Conservation (phyloP, 192 early-diverging fungal species). For the Entomortierella beljakovae region DNA sequence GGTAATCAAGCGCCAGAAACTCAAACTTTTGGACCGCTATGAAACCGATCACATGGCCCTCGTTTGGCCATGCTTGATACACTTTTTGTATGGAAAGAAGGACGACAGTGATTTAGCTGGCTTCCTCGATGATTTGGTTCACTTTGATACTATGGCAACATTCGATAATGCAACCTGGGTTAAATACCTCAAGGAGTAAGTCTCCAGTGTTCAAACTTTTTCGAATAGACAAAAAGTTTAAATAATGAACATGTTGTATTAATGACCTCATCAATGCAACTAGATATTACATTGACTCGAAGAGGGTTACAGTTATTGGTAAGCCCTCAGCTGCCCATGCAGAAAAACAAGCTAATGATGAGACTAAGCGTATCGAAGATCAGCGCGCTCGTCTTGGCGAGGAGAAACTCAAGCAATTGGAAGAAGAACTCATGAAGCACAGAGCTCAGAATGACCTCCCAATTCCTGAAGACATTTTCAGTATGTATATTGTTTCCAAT, state of each 20-base stretch:
- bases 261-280: neutral
- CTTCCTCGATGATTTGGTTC: slow-evolving; percentile 56
- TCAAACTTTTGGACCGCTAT: slow-evolving; percentile 55
- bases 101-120: slow-evolving; percentile 61
- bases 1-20: slow-evolving; percentile 62
- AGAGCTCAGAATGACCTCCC: slow-evolving; percentile 62
- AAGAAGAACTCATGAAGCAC: slow-evolving; percentile 60
- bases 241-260: neutral
- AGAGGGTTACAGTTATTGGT: slow-evolving; percentile 60
- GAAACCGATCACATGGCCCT: slow-evolving; percentile 47
- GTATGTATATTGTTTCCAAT: slow-evolving; percentile 14
- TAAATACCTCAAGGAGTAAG: slow-evolving; percentile 60
- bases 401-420: slow-evolving; percentile 58
- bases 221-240: neutral
- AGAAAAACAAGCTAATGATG: slow-evolving; percentile 59
- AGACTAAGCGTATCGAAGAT: slow-evolving; percentile 62
- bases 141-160: slow-evolving; percentile 54
- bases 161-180: slow-evolving; percentile 62
- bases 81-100: slow-evolving; percentile 65
- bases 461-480: slow-evolving; percentile 64
- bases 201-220: neutral
- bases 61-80: slow-evolving; percentile 50
- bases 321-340: slow-evolving; percentile 68
- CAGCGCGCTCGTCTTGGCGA: slow-evolving; percentile 60
- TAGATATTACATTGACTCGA: slow-evolving; percentile 62